These are phyloP conservation scores for Mixia osmundae DNA, from an alignment of 1,284 basidiomycete species.

Conservation along the genomic window DNA sequence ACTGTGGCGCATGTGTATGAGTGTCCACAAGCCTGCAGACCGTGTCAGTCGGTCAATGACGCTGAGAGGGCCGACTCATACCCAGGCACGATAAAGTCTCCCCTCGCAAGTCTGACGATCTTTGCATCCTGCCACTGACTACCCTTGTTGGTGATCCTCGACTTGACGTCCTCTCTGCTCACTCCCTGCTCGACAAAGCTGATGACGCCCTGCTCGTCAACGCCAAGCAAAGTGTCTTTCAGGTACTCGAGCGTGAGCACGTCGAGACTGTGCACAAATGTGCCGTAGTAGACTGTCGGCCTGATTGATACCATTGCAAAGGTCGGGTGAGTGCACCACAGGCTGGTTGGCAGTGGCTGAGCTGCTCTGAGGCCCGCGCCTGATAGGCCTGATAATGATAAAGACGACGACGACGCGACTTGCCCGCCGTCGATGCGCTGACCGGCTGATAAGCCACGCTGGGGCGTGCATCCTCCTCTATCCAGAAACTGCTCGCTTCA, in stretches of 20 bases:
- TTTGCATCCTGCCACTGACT: slow-evolving; percentile 22
- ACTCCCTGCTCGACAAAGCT: slow-evolving; percentile 41
- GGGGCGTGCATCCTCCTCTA: too few species aligned
- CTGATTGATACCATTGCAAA: too few species aligned
- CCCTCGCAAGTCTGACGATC: slow-evolving; percentile 31
- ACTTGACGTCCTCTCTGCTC: slow-evolving; percentile 20
- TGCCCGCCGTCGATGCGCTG: too few species aligned
- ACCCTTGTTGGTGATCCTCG: slow-evolving; percentile 23
- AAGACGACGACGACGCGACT: too few species aligned
- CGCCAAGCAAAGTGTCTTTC: slow-evolving; percentile 35
- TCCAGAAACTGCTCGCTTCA: too few species aligned
- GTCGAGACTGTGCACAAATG: slow-evolving; percentile 39
- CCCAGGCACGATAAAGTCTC: slow-evolving; percentile 67
- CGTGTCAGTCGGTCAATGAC: neutral
- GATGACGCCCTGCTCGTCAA: slow-evolving; percentile 36
- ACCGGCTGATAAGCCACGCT: too few species aligned
- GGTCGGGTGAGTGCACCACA: too few species aligned
- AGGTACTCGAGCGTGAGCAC: slow-evolving; percentile 33
- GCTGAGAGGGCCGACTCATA: slow-evolving; percentile 14
- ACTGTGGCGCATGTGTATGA: slow-evolving; percentile 30
- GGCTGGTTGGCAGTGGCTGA: too few species aligned
- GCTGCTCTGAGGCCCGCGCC: too few species aligned
- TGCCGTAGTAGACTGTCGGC: slow-evolving; percentile 45
- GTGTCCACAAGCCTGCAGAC: slow-evolving; percentile 41
- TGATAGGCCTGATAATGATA: too few species aligned